Evolutionary conservation across 441 rosid genomes (phyloP).

Genomic region (Corymbia calophylla): DNA sequence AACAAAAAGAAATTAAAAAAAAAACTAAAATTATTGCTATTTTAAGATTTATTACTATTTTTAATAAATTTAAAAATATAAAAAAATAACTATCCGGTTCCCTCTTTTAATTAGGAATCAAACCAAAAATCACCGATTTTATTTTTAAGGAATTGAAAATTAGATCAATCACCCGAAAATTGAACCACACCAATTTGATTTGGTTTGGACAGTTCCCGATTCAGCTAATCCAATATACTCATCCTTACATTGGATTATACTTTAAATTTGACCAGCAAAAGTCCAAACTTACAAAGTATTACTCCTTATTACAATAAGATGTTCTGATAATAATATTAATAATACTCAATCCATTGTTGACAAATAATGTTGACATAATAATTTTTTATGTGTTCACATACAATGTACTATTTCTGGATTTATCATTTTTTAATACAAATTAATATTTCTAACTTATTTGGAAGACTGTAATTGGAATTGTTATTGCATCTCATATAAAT

Average conservation of each 20-base stretch:
- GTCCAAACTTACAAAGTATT: accelerated
- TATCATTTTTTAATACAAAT: not conserved
- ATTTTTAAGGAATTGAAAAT: no score
- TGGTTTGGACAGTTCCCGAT: no score
- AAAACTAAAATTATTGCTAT: no score
- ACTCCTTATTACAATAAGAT: not conserved
- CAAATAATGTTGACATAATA: not conserved
- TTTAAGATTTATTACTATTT: no score
- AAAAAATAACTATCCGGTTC: no score
- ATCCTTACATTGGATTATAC: not conserved
- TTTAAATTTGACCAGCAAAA: not conserved
- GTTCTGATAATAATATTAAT: not conserved
- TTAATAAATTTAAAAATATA: no score
- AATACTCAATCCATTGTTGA: not conserved
- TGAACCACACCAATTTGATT: no score
- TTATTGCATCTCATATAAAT: not conserved
- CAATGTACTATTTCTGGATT: not conserved
- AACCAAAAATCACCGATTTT: no score
- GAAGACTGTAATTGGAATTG: not conserved
- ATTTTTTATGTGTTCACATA: not conserved
- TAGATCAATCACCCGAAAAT: no score
- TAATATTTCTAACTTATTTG: accelerated
- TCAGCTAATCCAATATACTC: no score
- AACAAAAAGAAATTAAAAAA: no score
- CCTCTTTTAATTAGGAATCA: no score